These are phyloP conservation scores for Cyclotella atomus DNA, from an alignment of 108 stramenopile species.

Conservation along the genomic window DNA sequence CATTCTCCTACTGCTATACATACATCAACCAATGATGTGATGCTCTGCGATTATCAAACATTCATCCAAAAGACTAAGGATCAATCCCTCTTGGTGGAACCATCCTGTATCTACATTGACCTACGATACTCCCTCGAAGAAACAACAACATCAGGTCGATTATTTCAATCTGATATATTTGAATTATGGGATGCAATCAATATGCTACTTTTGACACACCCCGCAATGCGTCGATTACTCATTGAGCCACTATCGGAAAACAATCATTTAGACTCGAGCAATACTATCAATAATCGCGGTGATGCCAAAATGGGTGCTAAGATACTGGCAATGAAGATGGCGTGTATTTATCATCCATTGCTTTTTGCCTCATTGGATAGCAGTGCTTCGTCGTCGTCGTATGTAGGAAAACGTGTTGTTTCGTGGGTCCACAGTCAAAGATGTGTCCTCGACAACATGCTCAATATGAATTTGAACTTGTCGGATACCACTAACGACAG, in stretches of 20 bases:
- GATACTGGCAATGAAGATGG: slow-evolving; percentile 50
- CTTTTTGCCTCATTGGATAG: slow-evolving; percentile 31
- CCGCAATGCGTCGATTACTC: slow-evolving; percentile 27
- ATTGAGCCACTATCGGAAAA: slow-evolving; percentile 22
- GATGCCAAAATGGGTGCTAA: slow-evolving; percentile 9
- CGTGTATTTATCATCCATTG: slow-evolving; percentile 38
- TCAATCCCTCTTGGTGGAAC: slow-evolving; percentile 10
- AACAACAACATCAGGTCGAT: too few species aligned
- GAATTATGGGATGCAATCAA: slow-evolving; percentile 43
- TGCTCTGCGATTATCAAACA: slow-evolving; percentile 63
- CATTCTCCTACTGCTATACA: slow-evolving; percentile 22
- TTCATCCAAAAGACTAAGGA: slow-evolving; percentile 24
- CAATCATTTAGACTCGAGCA: background rate
- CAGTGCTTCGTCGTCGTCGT: too few species aligned
- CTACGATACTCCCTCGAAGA: too few species aligned
- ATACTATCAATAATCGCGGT: too few species aligned
- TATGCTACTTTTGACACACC: slow-evolving; percentile 15
- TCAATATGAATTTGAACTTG: background rate
- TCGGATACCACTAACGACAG: too few species aligned
- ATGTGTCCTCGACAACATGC: background rate
- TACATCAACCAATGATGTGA: background rate
- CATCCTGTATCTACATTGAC: background rate
- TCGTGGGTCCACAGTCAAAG: slow-evolving; percentile 51
- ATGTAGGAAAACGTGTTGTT: slow-evolving; percentile 48
- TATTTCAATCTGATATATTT: background rate